phyloP scores from a whole-genome alignment of 192 early-diverging fungal genomes.

The Lunasporangiospora selenospora region DNA sequence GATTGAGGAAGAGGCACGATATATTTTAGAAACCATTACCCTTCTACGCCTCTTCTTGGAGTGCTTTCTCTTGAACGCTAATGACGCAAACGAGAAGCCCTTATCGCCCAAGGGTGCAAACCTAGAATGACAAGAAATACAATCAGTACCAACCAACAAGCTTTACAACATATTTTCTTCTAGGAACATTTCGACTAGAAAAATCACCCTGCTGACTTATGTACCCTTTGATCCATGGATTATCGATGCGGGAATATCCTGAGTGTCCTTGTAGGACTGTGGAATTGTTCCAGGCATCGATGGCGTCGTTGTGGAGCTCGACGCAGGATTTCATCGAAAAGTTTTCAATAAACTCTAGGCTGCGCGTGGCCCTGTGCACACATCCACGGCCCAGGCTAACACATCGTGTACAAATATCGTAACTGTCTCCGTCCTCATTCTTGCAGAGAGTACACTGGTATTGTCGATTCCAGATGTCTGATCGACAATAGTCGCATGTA shows the following conservation, averaged over 20 bases:
- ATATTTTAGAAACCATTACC: not conserved
- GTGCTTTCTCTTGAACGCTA: constrained; percentile 13
- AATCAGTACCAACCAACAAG: not conserved
- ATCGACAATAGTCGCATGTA: constrained; percentile 28
- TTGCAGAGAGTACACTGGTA: constrained; percentile 22
- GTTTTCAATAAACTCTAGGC: constrained; percentile 24
- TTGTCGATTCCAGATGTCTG: constrained; percentile 39
- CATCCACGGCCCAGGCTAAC: constrained; percentile 30
- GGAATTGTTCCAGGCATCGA: constrained; percentile 37
- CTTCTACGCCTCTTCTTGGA: not conserved
- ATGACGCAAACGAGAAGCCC: constrained; percentile 2
- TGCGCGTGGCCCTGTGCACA: constrained; percentile 9
- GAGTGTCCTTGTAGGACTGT: constrained; percentile 4
- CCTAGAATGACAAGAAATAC: not conserved
- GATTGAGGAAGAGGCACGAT: not conserved
- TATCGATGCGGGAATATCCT: not conserved
- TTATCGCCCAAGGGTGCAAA: constrained; percentile 9
- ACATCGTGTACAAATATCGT: constrained; percentile 26
- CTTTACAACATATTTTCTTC: not conserved
- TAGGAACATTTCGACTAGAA: not conserved
- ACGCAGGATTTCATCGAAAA: constrained; percentile 29
- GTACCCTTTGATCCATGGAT: constrained; percentile 26
- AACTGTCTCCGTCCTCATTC: constrained; percentile 1
- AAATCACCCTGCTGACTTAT: no score
- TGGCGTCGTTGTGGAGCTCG: constrained; percentile 3